These are phyloP conservation scores for Alliaria petiolata DNA, from an alignment of 345 rosid species.

Conservation along the genomic window DNA sequence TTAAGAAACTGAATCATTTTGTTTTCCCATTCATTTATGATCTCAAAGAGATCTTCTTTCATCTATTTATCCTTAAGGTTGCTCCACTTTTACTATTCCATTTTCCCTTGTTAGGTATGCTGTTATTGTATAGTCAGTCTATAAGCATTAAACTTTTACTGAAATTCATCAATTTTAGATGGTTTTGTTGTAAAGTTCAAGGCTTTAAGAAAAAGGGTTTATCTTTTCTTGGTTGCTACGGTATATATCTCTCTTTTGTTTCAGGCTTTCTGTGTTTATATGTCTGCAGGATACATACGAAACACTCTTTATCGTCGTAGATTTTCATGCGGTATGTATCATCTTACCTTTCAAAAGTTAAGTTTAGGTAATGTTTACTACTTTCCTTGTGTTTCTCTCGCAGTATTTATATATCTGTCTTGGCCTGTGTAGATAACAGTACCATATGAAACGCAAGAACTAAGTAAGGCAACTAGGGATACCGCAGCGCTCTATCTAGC, in stretches of 20 bases:
- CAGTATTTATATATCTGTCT: neutral
- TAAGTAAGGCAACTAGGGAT: slow-evolving; percentile 70
- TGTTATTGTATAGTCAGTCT: no score
- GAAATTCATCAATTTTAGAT: neutral
- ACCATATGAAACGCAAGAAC: slow-evolving; percentile 64
- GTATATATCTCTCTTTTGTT: neutral
- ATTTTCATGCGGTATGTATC: slow-evolving; percentile 77
- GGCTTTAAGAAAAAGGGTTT: neutral
- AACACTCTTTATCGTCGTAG: slow-evolving; percentile 80
- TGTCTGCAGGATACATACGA: slow-evolving; percentile 73
- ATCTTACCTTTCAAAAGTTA: neutral
- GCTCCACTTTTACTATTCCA: no score
- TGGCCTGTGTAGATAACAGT: slow-evolving; percentile 53
- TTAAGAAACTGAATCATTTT: no score
- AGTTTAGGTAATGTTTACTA: neutral
- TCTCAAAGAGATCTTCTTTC: no score
- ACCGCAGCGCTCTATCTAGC: slow-evolving; percentile 92
- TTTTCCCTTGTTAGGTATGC: no score
- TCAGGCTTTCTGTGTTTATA: neutral
- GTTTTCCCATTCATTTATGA: no score
- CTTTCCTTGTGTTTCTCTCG: neutral
- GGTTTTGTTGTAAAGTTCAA: no score
- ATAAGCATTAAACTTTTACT: neutral
- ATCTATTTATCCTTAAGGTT: no score
- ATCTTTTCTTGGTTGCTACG: no score